phyloP scores from a whole-genome alignment of 176 grass and related monocot species.

The Bothriochloa decipiens region DNA sequence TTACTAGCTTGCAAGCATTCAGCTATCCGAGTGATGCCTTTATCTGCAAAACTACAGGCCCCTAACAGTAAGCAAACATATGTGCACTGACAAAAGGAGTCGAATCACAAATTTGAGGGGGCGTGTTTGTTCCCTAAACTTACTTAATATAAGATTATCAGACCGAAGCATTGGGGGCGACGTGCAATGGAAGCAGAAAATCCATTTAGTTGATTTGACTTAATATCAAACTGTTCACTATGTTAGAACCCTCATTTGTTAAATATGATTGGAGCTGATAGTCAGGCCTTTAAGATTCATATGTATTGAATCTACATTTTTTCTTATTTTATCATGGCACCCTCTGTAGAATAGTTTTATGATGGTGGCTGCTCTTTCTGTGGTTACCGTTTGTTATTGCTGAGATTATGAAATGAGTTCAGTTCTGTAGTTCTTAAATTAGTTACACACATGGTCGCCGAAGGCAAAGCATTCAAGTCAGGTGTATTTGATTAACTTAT shows the following conservation, averaged over 20 bases:
- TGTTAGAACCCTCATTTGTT: not conserved
- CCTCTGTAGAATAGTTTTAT: not conserved
- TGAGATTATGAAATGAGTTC: conserved; percentile 12
- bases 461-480: not conserved
- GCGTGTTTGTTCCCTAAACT: not conserved
- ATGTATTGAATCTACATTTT: not conserved
- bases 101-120: not conserved
- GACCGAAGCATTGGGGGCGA: not conserved
- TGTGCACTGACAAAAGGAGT: conserved; percentile 21
- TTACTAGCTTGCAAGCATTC: not conserved
- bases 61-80: not conserved
- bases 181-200: not conserved
- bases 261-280: conserved; percentile 5
- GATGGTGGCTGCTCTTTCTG: not conserved
- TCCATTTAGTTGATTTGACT: not conserved
- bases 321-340: not conserved
- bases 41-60: not conserved
- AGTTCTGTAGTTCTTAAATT: not conserved
- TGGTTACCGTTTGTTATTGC: not conserved
- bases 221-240: not conserved
- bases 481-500: not conserved
- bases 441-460: not conserved
- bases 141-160: not conserved
- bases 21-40: not conserved
- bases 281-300: not conserved